Evolutionary conservation across 768 basidiomycete genomes (phyloP).

Genomic region (Piloderma croceum): DNA sequence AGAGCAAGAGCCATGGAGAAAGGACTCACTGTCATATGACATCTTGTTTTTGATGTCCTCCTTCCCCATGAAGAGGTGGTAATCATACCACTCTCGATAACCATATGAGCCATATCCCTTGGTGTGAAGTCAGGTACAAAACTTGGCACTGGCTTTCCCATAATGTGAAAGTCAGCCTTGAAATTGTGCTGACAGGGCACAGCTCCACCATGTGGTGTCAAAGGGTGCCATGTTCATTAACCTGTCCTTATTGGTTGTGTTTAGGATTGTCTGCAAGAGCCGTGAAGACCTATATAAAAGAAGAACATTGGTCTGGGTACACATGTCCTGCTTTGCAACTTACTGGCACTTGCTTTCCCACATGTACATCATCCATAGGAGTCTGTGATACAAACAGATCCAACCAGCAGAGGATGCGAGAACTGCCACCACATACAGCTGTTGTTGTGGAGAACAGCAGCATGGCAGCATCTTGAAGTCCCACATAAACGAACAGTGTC

Average conservation of each 20-base stretch:
- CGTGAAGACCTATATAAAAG: slow-evolving; percentile 11
- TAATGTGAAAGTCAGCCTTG: slow-evolving; percentile 21
- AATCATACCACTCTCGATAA: slow-evolving; percentile 19
- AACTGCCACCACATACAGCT: slow-evolving; percentile 27
- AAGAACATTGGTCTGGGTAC: neutral
- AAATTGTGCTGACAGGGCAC: slow-evolving; percentile 18
- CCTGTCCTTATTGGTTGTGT: slow-evolving; percentile 19
- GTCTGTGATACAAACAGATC: slow-evolving; percentile 18
- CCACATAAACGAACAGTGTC: neutral
- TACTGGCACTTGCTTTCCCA: slow-evolving; percentile 14
- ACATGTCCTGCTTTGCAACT: neutral
- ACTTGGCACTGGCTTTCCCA: slow-evolving; percentile 5
- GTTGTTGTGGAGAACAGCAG: slow-evolving; percentile 21
- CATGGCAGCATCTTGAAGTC: slow-evolving; percentile 24
- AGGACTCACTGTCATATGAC: slow-evolving; percentile 25
- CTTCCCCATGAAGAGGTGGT: slow-evolving; percentile 10
- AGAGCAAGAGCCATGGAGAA: neutral
- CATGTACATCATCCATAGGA: slow-evolving; percentile 15
- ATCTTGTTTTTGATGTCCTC: slow-evolving; percentile 7
- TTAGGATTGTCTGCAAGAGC: slow-evolving; percentile 16
- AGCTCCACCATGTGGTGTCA: slow-evolving; percentile 20
- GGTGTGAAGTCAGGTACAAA: slow-evolving; percentile 18
- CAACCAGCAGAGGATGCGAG: slow-evolving; percentile 18
- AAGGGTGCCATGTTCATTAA: slow-evolving; percentile 26
- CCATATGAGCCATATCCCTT: slow-evolving; percentile 18